Conservation (phyloP, 164 flowering plant genomes). For the Vitis cinerea region DNA sequence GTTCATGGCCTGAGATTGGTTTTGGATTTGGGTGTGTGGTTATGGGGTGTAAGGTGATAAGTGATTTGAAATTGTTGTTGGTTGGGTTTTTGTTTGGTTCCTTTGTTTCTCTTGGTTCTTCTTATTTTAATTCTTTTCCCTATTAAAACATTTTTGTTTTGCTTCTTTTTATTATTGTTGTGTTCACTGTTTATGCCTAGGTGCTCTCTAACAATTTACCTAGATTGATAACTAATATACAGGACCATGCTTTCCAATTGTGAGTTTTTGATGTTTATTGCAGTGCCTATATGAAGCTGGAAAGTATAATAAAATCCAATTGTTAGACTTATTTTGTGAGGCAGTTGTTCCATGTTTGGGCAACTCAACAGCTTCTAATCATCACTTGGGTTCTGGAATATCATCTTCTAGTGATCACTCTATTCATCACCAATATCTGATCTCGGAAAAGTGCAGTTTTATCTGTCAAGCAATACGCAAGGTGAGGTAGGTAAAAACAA, state of each 20-base stretch:
- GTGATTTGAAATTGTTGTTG: too few relatives aligned
- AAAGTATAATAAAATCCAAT: constrained; percentile 41
- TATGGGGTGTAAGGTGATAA: too few relatives aligned
- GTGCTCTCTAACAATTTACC: background rate
- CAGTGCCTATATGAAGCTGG: constrained; percentile 85
- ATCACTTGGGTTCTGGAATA: constrained; percentile 6
- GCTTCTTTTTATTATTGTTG: too few relatives aligned
- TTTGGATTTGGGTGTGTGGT: too few relatives aligned
- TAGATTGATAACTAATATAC: background rate
- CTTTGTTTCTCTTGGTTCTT: too few relatives aligned
- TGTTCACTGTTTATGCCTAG: too few relatives aligned
- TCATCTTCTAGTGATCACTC: constrained; percentile 20
- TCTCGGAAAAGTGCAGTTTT: constrained; percentile 26
- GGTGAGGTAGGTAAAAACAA: constrained; percentile 47
- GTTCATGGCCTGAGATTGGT: too few relatives aligned
- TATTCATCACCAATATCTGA: constrained; percentile 19
- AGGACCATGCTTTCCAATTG: background rate
- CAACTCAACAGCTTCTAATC: constrained; percentile 26
- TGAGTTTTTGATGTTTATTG: constrained; percentile 16
- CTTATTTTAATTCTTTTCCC: too few relatives aligned
- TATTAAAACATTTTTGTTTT: too few relatives aligned
- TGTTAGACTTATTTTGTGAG: constrained; percentile 76
- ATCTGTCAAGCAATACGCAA: constrained; percentile 45
- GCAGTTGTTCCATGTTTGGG: constrained; percentile 58
- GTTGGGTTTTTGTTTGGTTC: too few relatives aligned